Evolutionary conservation across 2,329 filamentous ascomycete species (phyloP).

Genomic region (Sphaerulina musiva): DNA sequence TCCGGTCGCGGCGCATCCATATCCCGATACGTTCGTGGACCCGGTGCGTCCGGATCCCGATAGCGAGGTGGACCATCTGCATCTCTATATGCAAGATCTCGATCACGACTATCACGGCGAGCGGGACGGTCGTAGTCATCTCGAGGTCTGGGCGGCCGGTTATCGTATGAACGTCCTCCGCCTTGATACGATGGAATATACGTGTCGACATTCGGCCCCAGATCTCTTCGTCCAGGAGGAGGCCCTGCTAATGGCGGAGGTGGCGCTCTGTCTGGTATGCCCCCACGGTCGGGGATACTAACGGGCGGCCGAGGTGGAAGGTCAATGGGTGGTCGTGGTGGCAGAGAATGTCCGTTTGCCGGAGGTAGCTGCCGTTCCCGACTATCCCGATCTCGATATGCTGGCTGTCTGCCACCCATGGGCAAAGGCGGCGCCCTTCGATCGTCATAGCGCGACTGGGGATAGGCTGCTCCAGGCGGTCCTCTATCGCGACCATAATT

Average conservation of each 20-base stretch:
- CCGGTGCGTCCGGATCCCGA: conserved; percentile 12
- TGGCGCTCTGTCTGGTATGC: conserved; percentile 30
- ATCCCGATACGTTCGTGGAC: conserved; percentile 24
- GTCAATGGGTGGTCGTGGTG: conserved; percentile 15
- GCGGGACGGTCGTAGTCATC: conserved; percentile 20
- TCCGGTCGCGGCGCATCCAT: conserved; percentile 14
- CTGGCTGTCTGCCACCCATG: conserved; percentile 19
- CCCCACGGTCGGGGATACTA: conserved; percentile 20
- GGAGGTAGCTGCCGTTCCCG: conserved; percentile 13
- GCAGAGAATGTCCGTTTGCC: conserved; percentile 30
- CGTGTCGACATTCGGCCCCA: conserved; percentile 34
- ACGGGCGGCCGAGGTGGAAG: conserved; percentile 25
- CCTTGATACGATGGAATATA: conserved; percentile 42
- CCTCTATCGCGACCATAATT: conserved; percentile 32
- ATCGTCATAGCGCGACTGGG: conserved; percentile 25
- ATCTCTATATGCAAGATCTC: conserved; percentile 13
- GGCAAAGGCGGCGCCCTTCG: conserved; percentile 23
- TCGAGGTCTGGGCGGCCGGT: conserved; percentile 14
- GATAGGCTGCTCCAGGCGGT: conserved; percentile 28
- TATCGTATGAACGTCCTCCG: conserved; percentile 18
- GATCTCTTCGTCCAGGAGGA: conserved; percentile 12
- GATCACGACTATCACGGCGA: conserved; percentile 21
- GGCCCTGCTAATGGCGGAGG: conserved; percentile 10
- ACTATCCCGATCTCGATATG: conserved; percentile 24
- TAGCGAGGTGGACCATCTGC: conserved; percentile 5